A percentile compares a stretch with the other conserved stretches of the same genome.
Conservation (phyloP, 768 basidiomycete species). For the Boletus huronensis region DNA sequence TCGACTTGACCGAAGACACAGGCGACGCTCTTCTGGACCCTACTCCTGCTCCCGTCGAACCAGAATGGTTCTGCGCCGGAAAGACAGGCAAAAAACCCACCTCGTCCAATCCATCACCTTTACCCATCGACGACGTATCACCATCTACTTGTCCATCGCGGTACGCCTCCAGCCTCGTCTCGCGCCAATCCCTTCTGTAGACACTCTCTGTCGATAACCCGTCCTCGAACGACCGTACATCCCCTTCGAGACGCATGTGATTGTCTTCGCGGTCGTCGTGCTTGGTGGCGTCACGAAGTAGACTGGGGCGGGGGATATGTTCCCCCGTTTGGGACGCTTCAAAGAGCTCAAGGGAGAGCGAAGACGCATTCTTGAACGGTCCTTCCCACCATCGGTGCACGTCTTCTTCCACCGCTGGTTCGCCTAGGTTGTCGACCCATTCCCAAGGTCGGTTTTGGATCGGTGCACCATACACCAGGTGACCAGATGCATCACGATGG, state of each 20-base stretch:
- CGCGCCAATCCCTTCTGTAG: conserved; percentile 75
- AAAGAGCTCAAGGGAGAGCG: conserved; percentile 71
- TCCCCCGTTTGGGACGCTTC: conserved; percentile 65
- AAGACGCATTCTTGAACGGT: conserved; percentile 61
- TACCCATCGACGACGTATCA: not conserved
- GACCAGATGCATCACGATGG: conserved; percentile 53
- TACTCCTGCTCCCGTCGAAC: conserved; percentile 10
- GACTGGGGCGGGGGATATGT: conserved; percentile 27
- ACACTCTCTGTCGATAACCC: conserved; percentile 57
- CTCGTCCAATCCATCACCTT: conserved; percentile 30
- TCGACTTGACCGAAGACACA: conserved; percentile 48
- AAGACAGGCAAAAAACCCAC: conserved; percentile 28
- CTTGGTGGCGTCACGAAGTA: not conserved
- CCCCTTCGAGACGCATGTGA: conserved; percentile 35
- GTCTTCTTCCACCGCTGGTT: conserved; percentile 40
- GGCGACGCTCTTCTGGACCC: conserved; percentile 42
- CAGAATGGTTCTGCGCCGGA: conserved; percentile 11
- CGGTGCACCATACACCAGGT: conserved; percentile 43
- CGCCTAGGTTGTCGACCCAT: conserved; percentile 76
- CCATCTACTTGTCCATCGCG: conserved; percentile 17
- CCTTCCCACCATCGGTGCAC: conserved; percentile 41
- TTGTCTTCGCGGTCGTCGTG: conserved; percentile 22
- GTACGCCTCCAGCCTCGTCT: conserved; percentile 46
- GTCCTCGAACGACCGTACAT: conserved; percentile 63
- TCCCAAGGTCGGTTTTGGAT: conserved; percentile 83